These are phyloP conservation scores for Vitis labrusca DNA, from an alignment of 164 flowering plant species.

Conservation along the genomic window DNA sequence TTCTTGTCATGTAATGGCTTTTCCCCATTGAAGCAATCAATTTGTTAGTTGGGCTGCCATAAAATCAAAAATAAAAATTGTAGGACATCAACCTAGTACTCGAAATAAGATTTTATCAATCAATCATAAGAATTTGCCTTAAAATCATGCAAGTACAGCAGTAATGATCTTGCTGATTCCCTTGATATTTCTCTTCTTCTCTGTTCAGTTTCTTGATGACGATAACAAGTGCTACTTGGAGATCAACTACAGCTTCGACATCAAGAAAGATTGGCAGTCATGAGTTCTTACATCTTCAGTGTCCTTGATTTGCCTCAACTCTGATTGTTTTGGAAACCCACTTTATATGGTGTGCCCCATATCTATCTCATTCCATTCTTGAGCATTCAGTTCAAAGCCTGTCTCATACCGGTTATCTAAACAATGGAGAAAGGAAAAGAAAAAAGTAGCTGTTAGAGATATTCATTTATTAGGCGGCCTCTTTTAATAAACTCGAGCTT, in stretches of 20 bases:
- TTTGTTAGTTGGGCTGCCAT: no score
- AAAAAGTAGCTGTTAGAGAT: not conserved
- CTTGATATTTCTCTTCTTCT: not conserved
- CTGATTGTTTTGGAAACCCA: not conserved
- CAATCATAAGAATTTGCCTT: no score
- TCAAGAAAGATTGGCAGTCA: constrained; percentile 48
- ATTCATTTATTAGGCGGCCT: not conserved
- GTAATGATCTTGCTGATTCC: not conserved
- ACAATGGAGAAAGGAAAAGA: constrained; percentile 8
- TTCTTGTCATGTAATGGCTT: no score
- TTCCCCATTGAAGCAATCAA: no score
- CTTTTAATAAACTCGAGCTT: not conserved
- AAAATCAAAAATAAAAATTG: no score
- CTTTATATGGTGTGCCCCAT: not conserved
- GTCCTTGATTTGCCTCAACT: not conserved
- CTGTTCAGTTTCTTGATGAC: constrained; percentile 54
- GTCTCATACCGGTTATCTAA: constrained; percentile 7
- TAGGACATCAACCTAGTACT: no score
- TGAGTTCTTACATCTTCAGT: constrained; percentile 1
- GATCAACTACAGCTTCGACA: constrained; percentile 66
- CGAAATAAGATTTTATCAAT: no score
- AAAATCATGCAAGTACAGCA: not conserved
- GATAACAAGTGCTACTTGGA: constrained; percentile 66
- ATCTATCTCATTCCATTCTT: constrained; percentile 4
- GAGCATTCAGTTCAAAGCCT: not conserved